Evolutionary conservation across 768 basidiomycete species (phyloP), one percentile per base, ranked within the genome.

Genomic region (Pisolithus tinctorius): DNA sequence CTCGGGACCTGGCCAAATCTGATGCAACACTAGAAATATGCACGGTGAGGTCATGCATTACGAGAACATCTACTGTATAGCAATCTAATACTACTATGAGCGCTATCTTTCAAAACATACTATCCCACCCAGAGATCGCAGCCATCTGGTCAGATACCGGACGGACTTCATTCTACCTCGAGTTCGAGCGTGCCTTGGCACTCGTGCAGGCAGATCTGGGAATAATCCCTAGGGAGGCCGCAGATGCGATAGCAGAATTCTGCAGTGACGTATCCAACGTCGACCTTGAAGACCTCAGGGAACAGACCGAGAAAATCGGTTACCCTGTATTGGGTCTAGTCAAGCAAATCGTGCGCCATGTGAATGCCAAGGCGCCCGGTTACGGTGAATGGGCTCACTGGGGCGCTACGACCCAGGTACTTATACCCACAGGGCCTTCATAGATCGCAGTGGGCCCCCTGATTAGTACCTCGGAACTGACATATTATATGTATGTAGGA

Each of bases 341-440:
- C 16, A 72, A 69, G 52, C 74, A 76, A 43, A 61, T 77, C 26
- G 74, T 76, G 2, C 65, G 58, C 11, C 52, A 60, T 45, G 72
- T 71, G 17, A 76, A 74, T 47, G 48, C 42, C 31, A 58, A 53
- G 4, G 48, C 61, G 39, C 60, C 60, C 42, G 69, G 72, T 23
- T 54, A 73, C 7, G 76, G 76, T 31, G 76, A 75, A 58, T 75
- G 75, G 73, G 64, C 63, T 16, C 76, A 77, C 56, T 77, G 73
- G 61, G 76, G 75, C 29, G 72, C 74, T 4, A 76, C 75, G 4
- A 77, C 75, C 16, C 76, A 77, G 68, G 76, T 74, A 42, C 26
- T 14, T 34, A 34, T 34, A 14, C 13, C 13, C 43, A 30, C 9
- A 29, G 26, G 10, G n/a, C 20, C 26, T 17, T 7, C 11, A 51